Percentiles rank a stretch among this genome's conserved stretches.
These are phyloP conservation scores for Leucoagaricus sp. DNA, from an alignment of 1,284 basidiomycete species.

Conservation along the genomic window DNA sequence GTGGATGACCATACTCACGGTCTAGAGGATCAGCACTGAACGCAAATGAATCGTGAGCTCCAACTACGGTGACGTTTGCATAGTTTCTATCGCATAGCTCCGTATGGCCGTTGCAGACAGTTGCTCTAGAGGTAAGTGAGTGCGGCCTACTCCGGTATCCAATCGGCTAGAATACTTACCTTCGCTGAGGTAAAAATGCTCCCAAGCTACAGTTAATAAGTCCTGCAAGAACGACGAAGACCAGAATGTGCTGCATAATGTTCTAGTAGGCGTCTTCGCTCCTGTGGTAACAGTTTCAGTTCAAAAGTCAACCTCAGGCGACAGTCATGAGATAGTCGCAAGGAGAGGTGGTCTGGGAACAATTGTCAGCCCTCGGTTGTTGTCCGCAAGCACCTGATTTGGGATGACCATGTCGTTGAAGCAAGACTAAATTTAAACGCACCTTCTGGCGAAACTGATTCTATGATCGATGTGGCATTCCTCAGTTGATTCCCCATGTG, in stretches of 20 bases:
- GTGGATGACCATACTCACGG: slow-evolving; percentile 32
- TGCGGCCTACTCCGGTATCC: neutral
- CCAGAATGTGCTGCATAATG: no score
- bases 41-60: slow-evolving; percentile 73
- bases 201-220: neutral
- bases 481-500: neutral
- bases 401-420: slow-evolving; percentile 7
- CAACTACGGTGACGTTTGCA: slow-evolving; percentile 62
- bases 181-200: neutral
- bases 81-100: slow-evolving; percentile 64
- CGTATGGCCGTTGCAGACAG: slow-evolving; percentile 54
- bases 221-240: neutral
- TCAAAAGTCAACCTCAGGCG: neutral
- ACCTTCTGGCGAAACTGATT: neutral
- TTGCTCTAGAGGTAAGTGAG: slow-evolving; percentile 28
- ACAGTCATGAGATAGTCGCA: neutral
- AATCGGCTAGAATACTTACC: neutral
- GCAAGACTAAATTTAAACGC: neutral
- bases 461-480: neutral
- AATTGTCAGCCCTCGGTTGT: neutral
- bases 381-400: slow-evolving; percentile 7
- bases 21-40: slow-evolving; percentile 51
- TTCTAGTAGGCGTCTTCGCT: neutral
- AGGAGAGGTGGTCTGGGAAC: slow-evolving; percentile 3
- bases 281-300: neutral